Conservation (phyloP, 169 alveolate genomes). For the Eimeria sp. region DNA sequence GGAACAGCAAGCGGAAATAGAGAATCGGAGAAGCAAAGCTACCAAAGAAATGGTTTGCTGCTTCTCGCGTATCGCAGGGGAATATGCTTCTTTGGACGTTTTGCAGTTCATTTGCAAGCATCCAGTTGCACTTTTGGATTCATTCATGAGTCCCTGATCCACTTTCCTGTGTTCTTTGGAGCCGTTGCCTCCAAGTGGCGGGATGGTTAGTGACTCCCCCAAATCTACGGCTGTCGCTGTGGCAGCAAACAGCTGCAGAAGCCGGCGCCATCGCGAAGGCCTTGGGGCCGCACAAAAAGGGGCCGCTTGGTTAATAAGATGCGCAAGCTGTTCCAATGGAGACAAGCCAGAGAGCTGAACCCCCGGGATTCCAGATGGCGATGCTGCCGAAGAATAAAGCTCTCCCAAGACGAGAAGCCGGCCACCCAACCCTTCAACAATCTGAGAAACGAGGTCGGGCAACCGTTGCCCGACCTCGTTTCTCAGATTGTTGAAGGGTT, state of each 20-base stretch:
- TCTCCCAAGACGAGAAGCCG: constrained; percentile 62
- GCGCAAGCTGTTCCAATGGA: constrained; percentile 53
- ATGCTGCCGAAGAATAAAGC: neutral
- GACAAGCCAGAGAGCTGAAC: neutral
- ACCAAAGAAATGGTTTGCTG: constrained; percentile 19
- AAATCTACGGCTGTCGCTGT: constrained; percentile 56
- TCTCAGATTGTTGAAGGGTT: too few species aligned
- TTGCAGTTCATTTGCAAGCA: neutral
- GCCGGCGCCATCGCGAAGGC: constrained; percentile 63
- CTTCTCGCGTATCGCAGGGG: constrained; percentile 6
- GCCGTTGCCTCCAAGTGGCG: neutral
- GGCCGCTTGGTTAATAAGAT: constrained; percentile 19
- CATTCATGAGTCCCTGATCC: neutral
- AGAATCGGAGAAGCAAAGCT: constrained; percentile 33
- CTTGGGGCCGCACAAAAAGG: constrained; percentile 57
- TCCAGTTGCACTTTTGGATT: neutral
- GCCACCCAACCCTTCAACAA: constrained; percentile 64
- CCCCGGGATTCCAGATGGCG: neutral
- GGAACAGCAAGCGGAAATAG: constrained; percentile 29
- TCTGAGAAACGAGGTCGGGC: constrained; percentile 10
- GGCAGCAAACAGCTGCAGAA: constrained; percentile 66
- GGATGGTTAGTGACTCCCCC: constrained; percentile 1
- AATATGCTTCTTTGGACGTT: neutral
- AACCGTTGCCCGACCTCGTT: too few species aligned
- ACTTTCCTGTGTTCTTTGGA: neutral